These are phyloP conservation scores for Leccinum fibrillosum DNA, from an alignment of 768 basidiomycete genomes.

Conservation along the genomic window DNA sequence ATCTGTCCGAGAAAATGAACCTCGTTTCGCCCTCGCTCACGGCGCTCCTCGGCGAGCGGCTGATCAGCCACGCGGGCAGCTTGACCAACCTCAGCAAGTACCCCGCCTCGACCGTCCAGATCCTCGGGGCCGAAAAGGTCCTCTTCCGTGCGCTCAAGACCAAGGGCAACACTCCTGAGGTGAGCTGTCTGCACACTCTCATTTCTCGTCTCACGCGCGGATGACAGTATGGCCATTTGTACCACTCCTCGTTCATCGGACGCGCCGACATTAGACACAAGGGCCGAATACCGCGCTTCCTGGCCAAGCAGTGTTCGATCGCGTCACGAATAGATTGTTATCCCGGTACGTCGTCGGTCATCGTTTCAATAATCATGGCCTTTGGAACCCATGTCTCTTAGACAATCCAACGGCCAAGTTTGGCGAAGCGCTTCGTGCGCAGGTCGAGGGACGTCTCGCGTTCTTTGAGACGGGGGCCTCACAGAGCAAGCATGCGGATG, in stretches of 20 bases:
- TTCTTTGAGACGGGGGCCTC: constrained; percentile 94
- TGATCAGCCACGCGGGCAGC: constrained; percentile 95
- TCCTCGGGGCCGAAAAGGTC: constrained; percentile 96
- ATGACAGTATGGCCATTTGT: constrained; percentile 89
- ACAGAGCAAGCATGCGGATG: constrained; percentile 88
- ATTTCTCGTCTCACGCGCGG: not conserved
- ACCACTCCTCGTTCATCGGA: constrained; percentile 97
- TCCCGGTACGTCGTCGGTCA: constrained; percentile 50
- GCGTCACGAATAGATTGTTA: constrained; percentile 97
- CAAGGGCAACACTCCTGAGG: constrained; percentile 98
- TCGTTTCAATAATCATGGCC: not conserved
- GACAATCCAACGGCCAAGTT: constrained; percentile 88
- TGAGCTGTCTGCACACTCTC: constrained; percentile 20
- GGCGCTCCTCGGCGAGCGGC: constrained; percentile 83
- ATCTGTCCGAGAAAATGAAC: constrained; percentile 97
- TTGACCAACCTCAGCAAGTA: constrained; percentile 97
- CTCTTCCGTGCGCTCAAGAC: constrained; percentile 97
- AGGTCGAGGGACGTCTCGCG: constrained; percentile 91
- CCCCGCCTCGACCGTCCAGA: constrained; percentile 97
- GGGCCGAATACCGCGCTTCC: constrained; percentile 96
- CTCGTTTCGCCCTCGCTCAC: constrained; percentile 91
- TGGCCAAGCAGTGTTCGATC: constrained; percentile 98
- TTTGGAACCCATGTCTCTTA: constrained; percentile 21
- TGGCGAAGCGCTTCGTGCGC: constrained; percentile 88
- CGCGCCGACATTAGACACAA: constrained; percentile 93